Base-by-base conservation (phyloP, 345 rosid genomes). In the Garcia nutans region DNA sequence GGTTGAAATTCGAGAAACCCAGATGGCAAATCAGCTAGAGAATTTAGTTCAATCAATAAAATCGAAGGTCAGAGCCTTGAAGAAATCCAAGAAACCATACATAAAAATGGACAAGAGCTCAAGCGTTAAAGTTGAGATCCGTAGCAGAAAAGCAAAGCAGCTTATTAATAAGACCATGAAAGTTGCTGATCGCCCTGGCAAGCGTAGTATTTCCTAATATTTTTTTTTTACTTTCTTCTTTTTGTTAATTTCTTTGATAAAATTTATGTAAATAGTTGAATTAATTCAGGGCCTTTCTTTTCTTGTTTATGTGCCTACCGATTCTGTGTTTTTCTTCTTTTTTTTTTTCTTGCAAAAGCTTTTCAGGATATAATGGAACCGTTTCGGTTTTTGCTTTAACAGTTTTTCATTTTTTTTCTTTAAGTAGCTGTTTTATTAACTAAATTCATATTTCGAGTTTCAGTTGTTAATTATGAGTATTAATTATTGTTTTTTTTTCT, bases 111-210 rank as follows among this genome's bases (percentile, higher is more conserved):
- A 88, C 77, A 95, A 93, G 81, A 93, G 97, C 83, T 80, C 96
- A 0, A 96, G 99, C 70, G 98, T 93, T n/a, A 91, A 80, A 81
- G 98, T 93, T 1, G 97, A 93, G 87, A 96, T 96, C 79, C 90
- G 99, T 12, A 91, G 99, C 87, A 83, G 91, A 77, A 96, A 96
- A 82, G 94, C 97, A 0, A 86, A 77, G 41, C 83, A 86, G 74
- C 87, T 96, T 72, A 96, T 96, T 13, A 90, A 91, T 58, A 88
- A 96, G 86, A 96, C 97, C 11, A 82, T 96, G 73, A 83, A 86
- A 76, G 85, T 74, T 12, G 98, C 99, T 58, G 99, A 96, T 84
- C 86, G 78, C 37, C 94, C 97, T 0, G 94, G 91, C 41, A 88
- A 90, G 55, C 87, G 87, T 44, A 86, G 78, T 77, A 60, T 88